Percentiles rank a stretch among this genome's conserved stretches.
phyloP scores from a whole-genome alignment of 2,329 filamentous ascomycete species.

The Botrytis galanthina region DNA sequence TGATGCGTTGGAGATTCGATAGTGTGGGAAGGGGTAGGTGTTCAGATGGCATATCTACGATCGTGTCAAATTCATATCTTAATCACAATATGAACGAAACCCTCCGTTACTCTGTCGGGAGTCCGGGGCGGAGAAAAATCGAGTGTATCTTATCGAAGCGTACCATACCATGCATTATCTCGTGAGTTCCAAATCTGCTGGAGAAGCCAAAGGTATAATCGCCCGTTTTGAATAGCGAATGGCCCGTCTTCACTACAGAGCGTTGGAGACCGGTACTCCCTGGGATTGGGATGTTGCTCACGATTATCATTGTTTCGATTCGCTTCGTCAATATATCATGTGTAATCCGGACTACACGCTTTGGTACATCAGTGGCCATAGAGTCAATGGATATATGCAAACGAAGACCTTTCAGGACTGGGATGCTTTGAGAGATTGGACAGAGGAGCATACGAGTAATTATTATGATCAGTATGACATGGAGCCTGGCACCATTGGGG shows the following conservation, averaged over 20 bases:
- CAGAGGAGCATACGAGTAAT: background rate
- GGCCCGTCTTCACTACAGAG: background rate
- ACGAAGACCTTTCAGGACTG: constrained; percentile 12
- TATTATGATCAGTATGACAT: constrained; percentile 5
- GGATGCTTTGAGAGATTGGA: constrained; percentile 19
- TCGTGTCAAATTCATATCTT: background rate
- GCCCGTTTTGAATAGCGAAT: background rate
- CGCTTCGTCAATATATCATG: constrained; percentile 17
- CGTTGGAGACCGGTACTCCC: background rate
- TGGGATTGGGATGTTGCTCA: background rate
- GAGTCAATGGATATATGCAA: constrained; percentile 6
- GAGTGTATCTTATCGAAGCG: background rate
- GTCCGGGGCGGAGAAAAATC: background rate
- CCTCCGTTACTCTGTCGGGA: background rate
- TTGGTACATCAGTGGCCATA: constrained; percentile 6
- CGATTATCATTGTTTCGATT: constrained; percentile 12
- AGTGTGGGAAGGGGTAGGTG: too few relatives aligned
- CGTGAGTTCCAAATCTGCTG: background rate
- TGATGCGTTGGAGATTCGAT: background rate
- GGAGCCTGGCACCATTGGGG: background rate
- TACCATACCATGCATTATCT: background rate
- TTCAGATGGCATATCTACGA: background rate
- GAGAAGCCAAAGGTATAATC: too few relatives aligned
- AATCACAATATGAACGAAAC: background rate
- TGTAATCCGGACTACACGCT: constrained; percentile 20